Evolutionary conservation across 352 stramenopile genomes (phyloP).

Genomic region (Globisporangium heterothallicum): DNA sequence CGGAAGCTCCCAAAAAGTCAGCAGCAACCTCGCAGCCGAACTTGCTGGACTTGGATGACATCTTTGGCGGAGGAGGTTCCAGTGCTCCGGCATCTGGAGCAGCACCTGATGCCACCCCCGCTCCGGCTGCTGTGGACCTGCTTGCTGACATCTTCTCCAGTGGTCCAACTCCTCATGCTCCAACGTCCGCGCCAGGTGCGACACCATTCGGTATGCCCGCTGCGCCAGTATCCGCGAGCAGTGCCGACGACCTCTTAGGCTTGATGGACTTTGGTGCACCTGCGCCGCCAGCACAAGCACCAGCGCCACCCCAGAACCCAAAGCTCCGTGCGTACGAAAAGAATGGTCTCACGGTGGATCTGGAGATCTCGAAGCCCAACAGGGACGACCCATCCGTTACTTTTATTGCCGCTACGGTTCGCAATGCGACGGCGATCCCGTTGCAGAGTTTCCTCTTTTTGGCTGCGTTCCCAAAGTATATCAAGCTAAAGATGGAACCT

Average conservation of each 20-base stretch:
- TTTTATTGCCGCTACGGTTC: conserved; percentile 89
- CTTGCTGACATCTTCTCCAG: conserved; percentile 93
- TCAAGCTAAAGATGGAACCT: conserved; percentile 98
- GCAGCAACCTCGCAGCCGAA: conserved; percentile 32
- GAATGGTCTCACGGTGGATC: conserved; percentile 90
- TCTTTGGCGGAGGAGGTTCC: conserved; percentile 80
- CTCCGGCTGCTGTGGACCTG: conserved; percentile 77
- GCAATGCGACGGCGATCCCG: conserved; percentile 83
- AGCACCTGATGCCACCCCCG: conserved; percentile 13
- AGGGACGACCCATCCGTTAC: conserved; percentile 89
- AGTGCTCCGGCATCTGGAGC: conserved; percentile 18
- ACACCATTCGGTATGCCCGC: conserved; percentile 18
- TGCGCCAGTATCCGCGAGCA: conserved; percentile 8
- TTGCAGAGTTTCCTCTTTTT: conserved; percentile 93
- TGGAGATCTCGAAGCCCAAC: conserved; percentile 92
- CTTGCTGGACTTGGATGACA: conserved; percentile 94
- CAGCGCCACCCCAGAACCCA: conserved; percentile 29
- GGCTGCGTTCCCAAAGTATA: conserved; percentile 96
- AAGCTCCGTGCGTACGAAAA: conserved; percentile 93
- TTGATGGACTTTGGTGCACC: conserved; percentile 72
- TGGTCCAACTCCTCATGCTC: conserved; percentile 18
- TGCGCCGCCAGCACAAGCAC: conserved; percentile 13
- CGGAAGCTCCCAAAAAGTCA: conserved; percentile 8
- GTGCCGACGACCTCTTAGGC: conserved; percentile 50
- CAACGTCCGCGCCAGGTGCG: conserved; percentile 15